phyloP scores from a whole-genome alignment of 257 asterid species.

The Leonotis leonurus region DNA sequence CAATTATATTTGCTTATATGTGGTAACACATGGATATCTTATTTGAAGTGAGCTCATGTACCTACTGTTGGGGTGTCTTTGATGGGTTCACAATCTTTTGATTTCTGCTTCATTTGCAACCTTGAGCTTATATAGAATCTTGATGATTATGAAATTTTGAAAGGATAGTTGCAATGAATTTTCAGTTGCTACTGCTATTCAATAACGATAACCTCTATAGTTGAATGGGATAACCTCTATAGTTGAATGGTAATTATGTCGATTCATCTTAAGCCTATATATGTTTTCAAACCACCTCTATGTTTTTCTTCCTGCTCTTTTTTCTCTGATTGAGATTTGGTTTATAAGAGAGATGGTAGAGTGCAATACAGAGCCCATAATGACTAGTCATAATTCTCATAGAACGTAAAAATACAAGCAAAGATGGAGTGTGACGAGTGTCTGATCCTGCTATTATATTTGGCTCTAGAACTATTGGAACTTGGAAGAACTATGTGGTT shows the following conservation, averaged over 20 bases:
- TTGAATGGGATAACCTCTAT: too few species aligned
- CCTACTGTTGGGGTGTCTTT: too few species aligned
- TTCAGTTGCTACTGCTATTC: too few species aligned
- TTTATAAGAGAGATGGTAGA: background rate
- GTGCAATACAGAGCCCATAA: background rate
- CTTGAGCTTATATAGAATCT: too few species aligned
- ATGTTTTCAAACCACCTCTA: background rate
- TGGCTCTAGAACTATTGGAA: background rate
- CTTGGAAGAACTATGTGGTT: background rate
- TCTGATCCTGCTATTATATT: background rate
- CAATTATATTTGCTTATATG: too few species aligned
- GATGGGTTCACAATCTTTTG: too few species aligned
- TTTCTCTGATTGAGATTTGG: background rate
- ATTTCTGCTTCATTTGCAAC: too few species aligned
- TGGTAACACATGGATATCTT: too few species aligned
- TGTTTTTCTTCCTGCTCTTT: background rate
- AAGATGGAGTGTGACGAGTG: constrained; percentile 1
- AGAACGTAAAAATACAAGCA: background rate
- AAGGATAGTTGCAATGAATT: too few species aligned
- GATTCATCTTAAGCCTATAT: background rate
- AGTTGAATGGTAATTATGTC: background rate
- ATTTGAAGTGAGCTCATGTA: too few species aligned
- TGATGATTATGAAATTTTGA: too few species aligned
- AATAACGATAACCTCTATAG: background rate
- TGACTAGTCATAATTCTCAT: background rate